Conservation (phyloP, 371 early-diverging fungal species). For the Dinochytrium kinnereticum region DNA sequence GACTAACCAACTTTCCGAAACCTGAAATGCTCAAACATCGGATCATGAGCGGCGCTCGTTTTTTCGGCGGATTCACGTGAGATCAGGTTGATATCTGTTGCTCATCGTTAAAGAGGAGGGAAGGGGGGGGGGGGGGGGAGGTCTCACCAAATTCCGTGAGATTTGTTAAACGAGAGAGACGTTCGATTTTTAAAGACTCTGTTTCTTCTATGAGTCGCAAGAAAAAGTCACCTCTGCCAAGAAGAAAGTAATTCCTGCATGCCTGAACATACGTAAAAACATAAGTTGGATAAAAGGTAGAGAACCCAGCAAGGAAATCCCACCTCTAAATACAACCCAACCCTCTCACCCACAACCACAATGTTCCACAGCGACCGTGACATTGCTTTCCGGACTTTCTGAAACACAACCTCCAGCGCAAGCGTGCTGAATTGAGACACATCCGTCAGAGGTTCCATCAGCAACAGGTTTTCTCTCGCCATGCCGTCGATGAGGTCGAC, state of each 20-base stretch:
- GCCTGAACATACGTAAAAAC: slow-evolving; percentile 34
- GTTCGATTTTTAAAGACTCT: slow-evolving; percentile 46
- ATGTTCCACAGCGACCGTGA: slow-evolving; percentile 72
- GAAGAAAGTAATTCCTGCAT: slow-evolving; percentile 68
- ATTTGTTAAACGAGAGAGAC: slow-evolving; percentile 48
- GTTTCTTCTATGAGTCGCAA: slow-evolving; percentile 66
- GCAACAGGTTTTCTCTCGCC: slow-evolving; percentile 10
- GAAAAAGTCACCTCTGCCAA: slow-evolving; percentile 75
- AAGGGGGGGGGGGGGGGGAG: too few species aligned
- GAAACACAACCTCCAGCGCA: slow-evolving; percentile 36
- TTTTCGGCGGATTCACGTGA: not conserved
- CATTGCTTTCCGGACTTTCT: slow-evolving; percentile 60
- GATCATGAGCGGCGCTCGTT: not conserved
- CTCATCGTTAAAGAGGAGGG: not conserved
- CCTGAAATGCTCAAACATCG: not conserved
- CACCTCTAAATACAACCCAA: slow-evolving; percentile 60
- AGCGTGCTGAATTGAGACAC: slow-evolving; percentile 25
- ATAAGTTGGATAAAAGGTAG: not conserved
- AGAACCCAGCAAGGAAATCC: too few species aligned
- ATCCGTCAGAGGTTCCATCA: not conserved
- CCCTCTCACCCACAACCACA: slow-evolving; percentile 67
- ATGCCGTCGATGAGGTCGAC: slow-evolving; percentile 16
- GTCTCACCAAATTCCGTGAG: slow-evolving; percentile 39
- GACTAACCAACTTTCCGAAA: slow-evolving; percentile 18
- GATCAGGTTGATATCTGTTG: not conserved